A percentile compares a stretch with the other conserved stretches of the same genome.
phyloP scores from a whole-genome alignment of 176 grass and related monocot genomes.

The Rhynchospora breviuscula region DNA sequence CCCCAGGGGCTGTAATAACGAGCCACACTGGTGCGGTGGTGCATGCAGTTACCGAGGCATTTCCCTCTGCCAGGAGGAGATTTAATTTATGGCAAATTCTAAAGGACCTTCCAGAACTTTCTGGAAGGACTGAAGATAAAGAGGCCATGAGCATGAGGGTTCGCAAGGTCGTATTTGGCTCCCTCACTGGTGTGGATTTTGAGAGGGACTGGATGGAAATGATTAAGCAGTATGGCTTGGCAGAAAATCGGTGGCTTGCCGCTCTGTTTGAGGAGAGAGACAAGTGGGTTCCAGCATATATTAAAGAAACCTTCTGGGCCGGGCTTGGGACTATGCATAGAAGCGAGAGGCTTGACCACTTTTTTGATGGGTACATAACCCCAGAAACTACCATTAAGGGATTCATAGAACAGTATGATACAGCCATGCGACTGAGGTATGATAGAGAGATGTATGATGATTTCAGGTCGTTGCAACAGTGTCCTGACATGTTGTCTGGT shows the following conservation, averaged over 20 bases:
- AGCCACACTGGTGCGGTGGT: conserved; percentile 55
- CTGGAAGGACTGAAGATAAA: conserved; percentile 70
- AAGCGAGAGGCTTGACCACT: conserved; percentile 62
- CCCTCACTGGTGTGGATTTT: conserved; percentile 61
- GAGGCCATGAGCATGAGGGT: conserved; percentile 76
- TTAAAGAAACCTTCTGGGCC: conserved; percentile 88
- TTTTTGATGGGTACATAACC: conserved; percentile 82
- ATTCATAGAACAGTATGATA: conserved; percentile 85
- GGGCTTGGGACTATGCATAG: conserved; percentile 69
- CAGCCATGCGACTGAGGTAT: conserved; percentile 69
- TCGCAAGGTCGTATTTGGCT: conserved; percentile 72
- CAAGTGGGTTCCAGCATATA: conserved; percentile 77
- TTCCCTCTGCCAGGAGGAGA: conserved; percentile 54
- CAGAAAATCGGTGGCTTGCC: conserved; percentile 61
- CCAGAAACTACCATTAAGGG: conserved; percentile 66
- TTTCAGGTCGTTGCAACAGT: conserved; percentile 84
- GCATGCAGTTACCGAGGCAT: conserved; percentile 54
- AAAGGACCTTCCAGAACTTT: conserved; percentile 90
- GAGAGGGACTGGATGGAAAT: conserved; percentile 80
- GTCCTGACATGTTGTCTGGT: conserved; percentile 72
- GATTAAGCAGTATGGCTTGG: conserved; percentile 60
- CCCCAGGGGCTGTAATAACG: conserved; percentile 71
- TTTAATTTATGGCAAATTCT: conserved; percentile 92
- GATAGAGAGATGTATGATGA: conserved; percentile 86
- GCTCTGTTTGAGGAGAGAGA: conserved; percentile 63